Conservation (phyloP, 2,329 filamentous ascomycete genomes). For the Aspergillus eucalypticola region DNA sequence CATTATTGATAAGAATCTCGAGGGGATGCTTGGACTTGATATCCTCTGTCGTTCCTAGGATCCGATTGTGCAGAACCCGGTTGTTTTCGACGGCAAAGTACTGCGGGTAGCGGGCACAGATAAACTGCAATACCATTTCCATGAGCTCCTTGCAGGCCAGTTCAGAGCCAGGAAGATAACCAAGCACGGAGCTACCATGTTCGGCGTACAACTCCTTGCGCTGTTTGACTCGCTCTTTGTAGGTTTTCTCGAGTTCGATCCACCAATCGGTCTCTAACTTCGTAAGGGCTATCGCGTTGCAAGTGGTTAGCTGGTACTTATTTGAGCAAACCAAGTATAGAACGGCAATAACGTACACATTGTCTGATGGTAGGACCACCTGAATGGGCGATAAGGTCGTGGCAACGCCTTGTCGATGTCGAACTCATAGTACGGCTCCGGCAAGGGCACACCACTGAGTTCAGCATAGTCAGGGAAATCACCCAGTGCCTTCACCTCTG, state of each 20-base stretch:
- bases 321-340: too few relatives aligned
- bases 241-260: constrained; percentile 81
- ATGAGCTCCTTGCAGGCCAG: constrained; percentile 81
- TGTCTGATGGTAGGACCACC: constrained; percentile 86
- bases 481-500: constrained; percentile 69
- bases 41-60: constrained; percentile 64
- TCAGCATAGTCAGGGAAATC: constrained; percentile 77
- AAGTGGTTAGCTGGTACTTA: background rate
- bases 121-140: constrained; percentile 80
- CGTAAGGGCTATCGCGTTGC: constrained; percentile 59
- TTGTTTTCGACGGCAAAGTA: constrained; percentile 65
- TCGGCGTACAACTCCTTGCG: constrained; percentile 65
- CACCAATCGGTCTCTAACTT: constrained; percentile 83
- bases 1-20: constrained; percentile 69
- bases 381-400: constrained; percentile 75
- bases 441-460: constrained; percentile 73
- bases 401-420: constrained; percentile 67
- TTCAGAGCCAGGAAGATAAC: constrained; percentile 71
- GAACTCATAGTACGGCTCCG: constrained; percentile 64
- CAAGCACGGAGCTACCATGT: constrained; percentile 65
- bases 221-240: constrained; percentile 66
- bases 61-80: constrained; percentile 65
- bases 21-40: constrained; percentile 66
- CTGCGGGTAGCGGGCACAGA: constrained; percentile 74
- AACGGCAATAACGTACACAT: constrained; percentile 67